These are phyloP conservation scores for Laetiporus sulphureus DNA, from an alignment of 1,284 basidiomycete species.

Conservation along the genomic window DNA sequence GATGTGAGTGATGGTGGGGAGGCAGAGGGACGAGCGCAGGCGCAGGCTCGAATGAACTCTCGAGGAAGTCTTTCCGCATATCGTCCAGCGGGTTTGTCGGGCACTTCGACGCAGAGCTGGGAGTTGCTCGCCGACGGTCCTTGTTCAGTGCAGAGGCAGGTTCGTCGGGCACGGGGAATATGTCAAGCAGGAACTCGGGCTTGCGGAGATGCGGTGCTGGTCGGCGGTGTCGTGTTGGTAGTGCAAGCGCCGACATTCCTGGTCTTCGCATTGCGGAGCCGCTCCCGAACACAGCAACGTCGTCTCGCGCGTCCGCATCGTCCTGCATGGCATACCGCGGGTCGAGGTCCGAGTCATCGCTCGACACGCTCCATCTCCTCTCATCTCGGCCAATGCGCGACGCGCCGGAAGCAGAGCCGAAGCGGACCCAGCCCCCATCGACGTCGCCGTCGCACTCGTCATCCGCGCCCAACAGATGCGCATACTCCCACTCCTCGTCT, in stretches of 20 bases:
- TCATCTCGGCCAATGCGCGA: slow-evolving; percentile 22
- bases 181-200: slow-evolving; percentile 27
- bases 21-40: slow-evolving; percentile 6
- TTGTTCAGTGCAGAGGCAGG: slow-evolving; percentile 4
- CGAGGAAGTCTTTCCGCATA: slow-evolving; percentile 23
- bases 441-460: slow-evolving; percentile 17
- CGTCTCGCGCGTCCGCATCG: slow-evolving; percentile 30
- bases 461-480: slow-evolving; percentile 45
- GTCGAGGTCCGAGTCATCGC: slow-evolving; percentile 47
- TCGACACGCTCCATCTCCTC: slow-evolving; percentile 40
- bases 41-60: slow-evolving; percentile 23
- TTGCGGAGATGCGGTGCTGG: slow-evolving; percentile 27
- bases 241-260: slow-evolving; percentile 26
- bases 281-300: slow-evolving; percentile 27
- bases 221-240: slow-evolving; percentile 26
- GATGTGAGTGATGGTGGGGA: background rate
- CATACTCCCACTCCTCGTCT: slow-evolving; percentile 63
- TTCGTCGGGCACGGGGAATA: slow-evolving; percentile 22
- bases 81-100: slow-evolving; percentile 24
- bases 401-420: slow-evolving; percentile 16
- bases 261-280: slow-evolving; percentile 20
- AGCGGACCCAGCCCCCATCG: slow-evolving; percentile 25
- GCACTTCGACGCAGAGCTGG: slow-evolving; percentile 22
- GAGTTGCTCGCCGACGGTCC: slow-evolving; percentile 21
- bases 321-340: slow-evolving; percentile 40